Base-by-base conservation (phyloP, 1,284 basidiomycete species). In the Inonotus hispidus region DNA sequence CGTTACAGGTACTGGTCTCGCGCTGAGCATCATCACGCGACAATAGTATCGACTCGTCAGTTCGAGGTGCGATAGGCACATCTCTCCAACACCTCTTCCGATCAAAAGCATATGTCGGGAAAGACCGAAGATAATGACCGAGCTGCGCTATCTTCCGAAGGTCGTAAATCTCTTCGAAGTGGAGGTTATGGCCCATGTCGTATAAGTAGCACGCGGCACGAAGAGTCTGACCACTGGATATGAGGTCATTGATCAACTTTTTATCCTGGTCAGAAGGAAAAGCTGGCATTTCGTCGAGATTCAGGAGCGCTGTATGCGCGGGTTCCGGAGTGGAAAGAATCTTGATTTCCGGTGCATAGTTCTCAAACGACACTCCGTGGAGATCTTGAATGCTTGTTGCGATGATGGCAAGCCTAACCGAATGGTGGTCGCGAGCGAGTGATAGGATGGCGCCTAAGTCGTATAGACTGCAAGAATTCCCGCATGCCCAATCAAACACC, bases 401-500 rank as follows among this genome's bases (percentile, higher is more conserved):
- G 23, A 63, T 49, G 39, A 64, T 10, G 23, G 49, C 58, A 16
- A 54, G 41, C 16, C 64, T 53, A 23, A 58, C 32, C 6, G 43
- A 8, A 43, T 65, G 59, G 29, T 65, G 62, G 5, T 61, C 62
- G 10, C 64, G 53, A 23, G 43, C 19, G 7, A 61, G 23, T 3
- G 52, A 47, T 14, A 65, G 50, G 16, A 63, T 46, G 16, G 62
- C 62, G 10, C 62, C 64, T 23, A 65, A 43, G 8, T 60, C 55
- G 13, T 43, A 3, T 5, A 63, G 21, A 27, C 35, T 56, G 38
- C 64, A 65, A 4, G 21, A 13, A 10, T 10, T 41, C 38, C 41
- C 14, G 38, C 25, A 32, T 1, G 57, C 49, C 61, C 61, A 62
- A 2, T 49, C 35, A 38, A 38, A 52, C 11, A 62, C 57, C 21